Evolutionary conservation across 805 yeast species (phyloP), one percentile per base, ranked within the genome.

Genomic region (Candida golubevii): DNA sequence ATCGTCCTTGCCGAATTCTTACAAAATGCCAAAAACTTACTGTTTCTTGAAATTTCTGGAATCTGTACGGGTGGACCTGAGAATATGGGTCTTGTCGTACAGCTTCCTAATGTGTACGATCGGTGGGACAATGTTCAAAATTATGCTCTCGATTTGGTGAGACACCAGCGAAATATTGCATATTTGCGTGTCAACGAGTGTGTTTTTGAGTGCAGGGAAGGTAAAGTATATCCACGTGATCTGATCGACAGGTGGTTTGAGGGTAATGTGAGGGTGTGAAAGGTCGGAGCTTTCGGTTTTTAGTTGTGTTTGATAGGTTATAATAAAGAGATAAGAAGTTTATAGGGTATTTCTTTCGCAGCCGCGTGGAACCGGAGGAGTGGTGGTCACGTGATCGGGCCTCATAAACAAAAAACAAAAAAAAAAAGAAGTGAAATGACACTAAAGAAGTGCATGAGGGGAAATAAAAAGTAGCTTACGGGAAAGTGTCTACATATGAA

Each of bases 71-170:
- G 80, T 1, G 79, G 79, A 1, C 65, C 74, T 1, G 83, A 81
- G 15, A 74, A 77, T 49, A 58, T 74, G 66, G 83, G 82, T 0
- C 59, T 77, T 18, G 81, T 78, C 11, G 75, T 72, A 59, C 63
- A 67, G 2, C 78, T 78, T 53, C 79, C 79, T 9, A 76, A 78
- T 5, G 65, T 79, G 4, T 71, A 69, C 54, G 84, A 79, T 55
- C 76, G 74, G 46, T 79, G 83, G 83, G 67, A 69, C 47, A 67
- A 77, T 44, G 78, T 79, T 2, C 79, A 76, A 50, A 80, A 76
- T 50, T 71, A 77, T 7, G 84, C 82, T 1, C 48, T 62, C 34
- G 61, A 66, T 6, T 69, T 75, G 43, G 51, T 63, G 29, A 47
- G 63, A 15, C 44, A 53, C 8, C 69, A 64, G 46, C 33, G 32